Conservation (phyloP, 805 yeast species). For the Starmerella cellae region DNA sequence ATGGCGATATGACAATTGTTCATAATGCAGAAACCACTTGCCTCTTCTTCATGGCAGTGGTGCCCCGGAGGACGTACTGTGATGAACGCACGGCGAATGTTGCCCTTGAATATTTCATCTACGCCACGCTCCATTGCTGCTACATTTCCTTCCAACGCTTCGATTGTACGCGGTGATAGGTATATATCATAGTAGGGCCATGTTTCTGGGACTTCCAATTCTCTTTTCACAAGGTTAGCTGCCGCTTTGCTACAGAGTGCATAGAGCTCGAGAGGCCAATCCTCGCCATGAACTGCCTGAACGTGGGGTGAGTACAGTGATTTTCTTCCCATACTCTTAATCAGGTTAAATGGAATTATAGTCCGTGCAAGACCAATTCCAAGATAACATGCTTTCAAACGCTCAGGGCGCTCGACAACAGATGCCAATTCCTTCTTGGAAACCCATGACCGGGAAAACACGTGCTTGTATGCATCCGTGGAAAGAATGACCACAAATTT, state of each 20-base stretch:
- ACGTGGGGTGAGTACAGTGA: constrained; percentile 48
- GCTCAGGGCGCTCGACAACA: constrained; percentile 72
- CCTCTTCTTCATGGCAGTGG: constrained; percentile 71
- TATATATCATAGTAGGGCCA: constrained; percentile 83
- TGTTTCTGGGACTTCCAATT: constrained; percentile 61
- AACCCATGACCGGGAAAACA: constrained; percentile 66
- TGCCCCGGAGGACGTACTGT: constrained; percentile 77
- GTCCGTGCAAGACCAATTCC: constrained; percentile 68
- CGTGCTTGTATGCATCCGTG: constrained; percentile 58
- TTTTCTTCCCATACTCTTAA: constrained; percentile 34
- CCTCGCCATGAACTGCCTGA: constrained; percentile 52
- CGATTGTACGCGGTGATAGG: constrained; percentile 48
- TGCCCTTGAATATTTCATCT: constrained; percentile 36
- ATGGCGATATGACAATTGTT: constrained; percentile 73
- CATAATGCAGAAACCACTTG: constrained; percentile 70
- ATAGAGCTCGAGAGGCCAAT: constrained; percentile 51
- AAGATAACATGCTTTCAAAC: constrained; percentile 60
- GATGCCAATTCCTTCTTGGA: constrained; percentile 50
- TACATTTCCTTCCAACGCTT: constrained; percentile 62
- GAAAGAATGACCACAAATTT: constrained; percentile 38
- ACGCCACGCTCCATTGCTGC: constrained; percentile 64
- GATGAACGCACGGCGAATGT: constrained; percentile 40
- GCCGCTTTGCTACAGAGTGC: constrained; percentile 49
- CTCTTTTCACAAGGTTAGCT: constrained; percentile 37
- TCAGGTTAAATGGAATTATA: constrained; percentile 36